Base-by-base conservation (phyloP, 1,284 basidiomycete species). In the Heterobasidion irregulare region DNA sequence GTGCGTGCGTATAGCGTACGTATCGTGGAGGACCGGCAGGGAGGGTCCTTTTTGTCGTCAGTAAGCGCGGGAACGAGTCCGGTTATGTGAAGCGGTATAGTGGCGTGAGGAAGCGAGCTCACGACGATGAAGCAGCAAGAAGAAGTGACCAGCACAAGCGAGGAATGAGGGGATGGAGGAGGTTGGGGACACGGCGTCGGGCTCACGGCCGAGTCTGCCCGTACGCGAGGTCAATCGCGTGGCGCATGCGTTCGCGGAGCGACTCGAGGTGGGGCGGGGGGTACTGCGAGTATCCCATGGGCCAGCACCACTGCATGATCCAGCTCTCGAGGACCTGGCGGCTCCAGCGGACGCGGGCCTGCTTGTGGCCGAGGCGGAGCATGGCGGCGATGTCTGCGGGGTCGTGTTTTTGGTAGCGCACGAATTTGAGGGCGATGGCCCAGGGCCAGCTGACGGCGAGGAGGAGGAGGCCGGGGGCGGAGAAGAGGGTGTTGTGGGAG, bases 351-450 rank as follows among this genome's bases (percentile, higher is more conserved):
- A 77, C 70, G 15, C 74, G 70, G 16, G 77, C 77, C 53, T 79
- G 66, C 47, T 70, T 68, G 4, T 74, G 76, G 1, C 83, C 82
- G 58, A 82, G 78, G 50, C 77, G 68, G 36, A 73, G 68, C 60
- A 75, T 71, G 44, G 69, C 64, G 54, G 75, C 77, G 53, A 70
- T 68, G 61, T 72, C 70, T 13, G 53, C 51, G 8, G 70, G 68
- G 59, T 72, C 70, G 59, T 77, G 73, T 56, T 79, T 79, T 47
- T 74, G 67, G 64, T 82, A 87, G 8, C 84, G 74, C 33, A 83
- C 81, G n/a, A 87, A 73, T 64, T 87, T 87, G 58, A 86, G 76
- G 2, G 84, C 81, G 34, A 86, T 75, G 0, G 78, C 76, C 84
- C 84, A 87, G 56, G 79, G 77, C 59, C 83, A 84, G 35, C 80